phyloP scores from a whole-genome alignment of 2,329 filamentous ascomycete genomes.

The Reticulascus tulasneorum region DNA sequence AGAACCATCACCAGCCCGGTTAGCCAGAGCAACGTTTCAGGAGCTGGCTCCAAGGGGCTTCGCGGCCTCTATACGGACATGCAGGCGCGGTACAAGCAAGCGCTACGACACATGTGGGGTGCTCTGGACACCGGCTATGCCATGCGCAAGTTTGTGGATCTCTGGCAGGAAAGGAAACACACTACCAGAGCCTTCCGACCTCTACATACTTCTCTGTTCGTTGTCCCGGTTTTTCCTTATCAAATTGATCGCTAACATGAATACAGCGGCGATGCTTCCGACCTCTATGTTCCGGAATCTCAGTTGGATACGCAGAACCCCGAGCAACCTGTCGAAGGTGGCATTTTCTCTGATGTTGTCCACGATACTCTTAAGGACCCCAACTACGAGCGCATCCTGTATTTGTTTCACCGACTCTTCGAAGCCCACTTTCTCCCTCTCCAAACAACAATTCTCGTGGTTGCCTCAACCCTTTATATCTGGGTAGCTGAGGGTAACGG shows the following conservation, averaged over 20 bases:
- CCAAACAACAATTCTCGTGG: conserved; percentile 61
- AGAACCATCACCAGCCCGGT: conserved; percentile 64
- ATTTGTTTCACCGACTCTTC: conserved; percentile 64
- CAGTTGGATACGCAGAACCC: conserved; percentile 34
- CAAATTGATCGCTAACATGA: no score
- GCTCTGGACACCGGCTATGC: conserved; percentile 66
- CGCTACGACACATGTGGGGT: conserved; percentile 73
- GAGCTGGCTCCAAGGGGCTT: conserved; percentile 49
- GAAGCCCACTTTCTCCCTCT: conserved; percentile 70
- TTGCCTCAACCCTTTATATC: conserved; percentile 59
- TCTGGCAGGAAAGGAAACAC: conserved; percentile 55
- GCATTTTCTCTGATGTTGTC: conserved; percentile 52
- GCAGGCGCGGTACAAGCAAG: conserved; percentile 66
- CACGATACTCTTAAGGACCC: conserved; percentile 47
- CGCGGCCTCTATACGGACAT: conserved; percentile 54
- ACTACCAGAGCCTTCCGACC: conserved; percentile 52
- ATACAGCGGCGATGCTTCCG: conserved; percentile 40
- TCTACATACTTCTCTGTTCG: conserved; percentile 46
- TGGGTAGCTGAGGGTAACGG: conserved; percentile 46
- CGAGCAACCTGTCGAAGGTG: conserved; percentile 40
- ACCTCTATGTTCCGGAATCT: conserved; percentile 44
- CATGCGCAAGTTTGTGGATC: conserved; percentile 52
- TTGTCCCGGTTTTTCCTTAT: conserved; percentile 11
- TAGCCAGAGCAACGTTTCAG: conserved; percentile 69
- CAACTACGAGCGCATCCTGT: conserved; percentile 52